A percentile compares a stretch with the other conserved stretches of the same genome.
These are phyloP conservation scores for Trichoderma erinaceum DNA, from an alignment of 495 filamentous ascomycete genomes.

Conservation along the genomic window DNA sequence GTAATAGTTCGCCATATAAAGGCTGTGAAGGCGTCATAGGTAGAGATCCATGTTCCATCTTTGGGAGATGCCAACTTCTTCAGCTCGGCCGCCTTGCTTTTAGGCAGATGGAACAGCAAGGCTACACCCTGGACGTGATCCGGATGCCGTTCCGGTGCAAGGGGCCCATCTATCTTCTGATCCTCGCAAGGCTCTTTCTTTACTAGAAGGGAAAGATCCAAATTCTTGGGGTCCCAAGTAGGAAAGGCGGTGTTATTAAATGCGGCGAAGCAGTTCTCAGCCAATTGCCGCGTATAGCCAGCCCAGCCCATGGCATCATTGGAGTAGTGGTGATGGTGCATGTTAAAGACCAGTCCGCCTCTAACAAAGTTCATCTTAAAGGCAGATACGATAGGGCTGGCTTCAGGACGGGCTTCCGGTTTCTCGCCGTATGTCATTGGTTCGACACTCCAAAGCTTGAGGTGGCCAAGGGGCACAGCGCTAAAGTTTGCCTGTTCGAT, in stretches of 20 bases:
- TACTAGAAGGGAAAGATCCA: slow-evolving; percentile 33
- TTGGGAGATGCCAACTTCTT: slow-evolving; percentile 32
- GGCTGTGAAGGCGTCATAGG: slow-evolving; percentile 38
- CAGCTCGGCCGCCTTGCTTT: slow-evolving; percentile 37
- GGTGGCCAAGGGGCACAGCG: slow-evolving; percentile 27
- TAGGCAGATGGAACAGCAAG: slow-evolving; percentile 37
- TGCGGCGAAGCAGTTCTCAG: slow-evolving; percentile 38
- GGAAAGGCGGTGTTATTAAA: slow-evolving; percentile 28
- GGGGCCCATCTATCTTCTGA: slow-evolving; percentile 30
- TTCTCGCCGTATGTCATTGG: slow-evolving; percentile 39
- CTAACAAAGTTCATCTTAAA: slow-evolving; percentile 40
- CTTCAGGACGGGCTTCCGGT: slow-evolving; percentile 32
- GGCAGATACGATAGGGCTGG: slow-evolving; percentile 30
- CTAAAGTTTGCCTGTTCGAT: slow-evolving; percentile 30
- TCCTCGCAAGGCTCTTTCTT: slow-evolving; percentile 22
- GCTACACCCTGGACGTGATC: slow-evolving; percentile 24
- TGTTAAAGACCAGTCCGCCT: slow-evolving; percentile 38
- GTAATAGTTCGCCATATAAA: slow-evolving; percentile 34
- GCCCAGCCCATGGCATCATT: slow-evolving; percentile 42
- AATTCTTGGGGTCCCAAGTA: slow-evolving; percentile 29
- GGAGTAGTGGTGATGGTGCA: slow-evolving; percentile 40
- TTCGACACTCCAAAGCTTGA: slow-evolving; percentile 28
- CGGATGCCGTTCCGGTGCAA: slow-evolving; percentile 27
- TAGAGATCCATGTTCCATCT: slow-evolving; percentile 36
- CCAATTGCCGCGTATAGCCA: slow-evolving; percentile 33